phyloP scores from a whole-genome alignment of 2,329 filamentous ascomycete species.

The Cyphellophora europaea region DNA sequence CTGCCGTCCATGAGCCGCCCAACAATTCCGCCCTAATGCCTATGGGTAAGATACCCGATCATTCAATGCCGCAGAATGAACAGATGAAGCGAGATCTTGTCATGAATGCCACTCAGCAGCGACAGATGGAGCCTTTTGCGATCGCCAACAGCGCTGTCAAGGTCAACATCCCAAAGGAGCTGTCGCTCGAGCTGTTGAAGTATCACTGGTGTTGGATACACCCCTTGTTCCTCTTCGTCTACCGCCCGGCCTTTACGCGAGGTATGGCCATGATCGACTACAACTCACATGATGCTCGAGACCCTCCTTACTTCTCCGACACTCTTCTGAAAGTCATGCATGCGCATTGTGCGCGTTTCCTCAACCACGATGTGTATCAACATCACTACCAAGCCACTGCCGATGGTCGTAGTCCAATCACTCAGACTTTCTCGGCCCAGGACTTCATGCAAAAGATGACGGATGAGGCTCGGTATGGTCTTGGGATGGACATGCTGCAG shows the following conservation, averaged over 20 bases:
- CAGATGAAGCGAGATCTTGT: conserved; percentile 13
- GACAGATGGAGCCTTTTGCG: conserved; percentile 15
- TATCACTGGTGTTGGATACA: conserved; percentile 23
- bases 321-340: conserved; percentile 19
- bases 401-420: conserved; percentile 7
- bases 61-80: conserved; percentile 8
- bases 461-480: conserved; percentile 18
- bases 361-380: conserved; percentile 19
- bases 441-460: conserved; percentile 15
- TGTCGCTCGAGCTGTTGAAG: conserved; percentile 19
- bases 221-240: conserved; percentile 22
- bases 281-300: conserved; percentile 10
- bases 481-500: conserved; percentile 21
- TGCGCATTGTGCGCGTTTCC: conserved; percentile 16
- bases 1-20: conserved; percentile 16
- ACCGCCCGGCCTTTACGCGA: conserved; percentile 21
- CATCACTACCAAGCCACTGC: conserved; percentile 10
- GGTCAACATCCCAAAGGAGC: conserved; percentile 18
- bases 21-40: background rate
- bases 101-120: conserved; percentile 14
- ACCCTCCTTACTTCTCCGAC: conserved; percentile 20
- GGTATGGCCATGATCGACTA: conserved; percentile 16
- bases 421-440: conserved; percentile 6
- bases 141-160: conserved; percentile 17
- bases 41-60: background rate